Evolutionary conservation across 805 yeast species (phyloP).

Genomic region (Saturnispora mendoncae): DNA sequence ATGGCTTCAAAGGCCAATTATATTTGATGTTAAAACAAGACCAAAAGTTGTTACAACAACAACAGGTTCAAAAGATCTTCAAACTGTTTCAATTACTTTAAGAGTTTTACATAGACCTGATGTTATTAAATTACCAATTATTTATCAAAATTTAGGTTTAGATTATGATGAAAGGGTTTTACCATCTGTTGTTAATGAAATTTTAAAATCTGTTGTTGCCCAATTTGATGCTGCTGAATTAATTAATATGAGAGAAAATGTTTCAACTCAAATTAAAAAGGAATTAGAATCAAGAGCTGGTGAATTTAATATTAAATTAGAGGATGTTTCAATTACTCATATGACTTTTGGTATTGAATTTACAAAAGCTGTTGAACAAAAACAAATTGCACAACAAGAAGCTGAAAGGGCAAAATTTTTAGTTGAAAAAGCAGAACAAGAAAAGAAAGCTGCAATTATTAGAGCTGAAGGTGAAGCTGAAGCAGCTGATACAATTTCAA

Average conservation of each 20-base stretch:
- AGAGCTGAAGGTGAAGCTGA: conserved; percentile 99
- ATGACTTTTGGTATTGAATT: conserved; percentile 95
- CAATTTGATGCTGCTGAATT: conserved; percentile 98
- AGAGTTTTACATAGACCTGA: conserved; percentile 94
- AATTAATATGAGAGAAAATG: conserved; percentile 94
- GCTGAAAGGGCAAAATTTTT: conserved; percentile 93
- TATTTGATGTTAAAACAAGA: conserved; percentile 89
- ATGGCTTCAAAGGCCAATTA: conserved; percentile 88
- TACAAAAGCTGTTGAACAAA: conserved; percentile 97
- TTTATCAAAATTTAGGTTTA: conserved; percentile 83
- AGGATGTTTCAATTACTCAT: conserved; percentile 96
- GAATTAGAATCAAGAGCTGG: conserved; percentile 76
- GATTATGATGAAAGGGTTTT: conserved; percentile 96
- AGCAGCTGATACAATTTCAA: conserved; percentile 90
- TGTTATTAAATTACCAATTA: conserved; percentile 67
- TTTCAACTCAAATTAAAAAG: conserved; percentile 77
- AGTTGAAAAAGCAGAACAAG: conserved; percentile 96
- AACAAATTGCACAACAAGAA: conserved; percentile 98
- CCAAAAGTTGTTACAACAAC: conserved; percentile 90
- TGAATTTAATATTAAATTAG: conserved; percentile 85
- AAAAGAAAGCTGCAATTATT: conserved; percentile 86
- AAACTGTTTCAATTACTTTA: conserved; percentile 86
- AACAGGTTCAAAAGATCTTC: conserved; percentile 95
- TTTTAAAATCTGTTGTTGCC: conserved; percentile 91
- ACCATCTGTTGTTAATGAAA: conserved; percentile 98